phyloP scores from a whole-genome alignment of 1,139 yeast genomes.

The Yamadazyma siamensis region DNA sequence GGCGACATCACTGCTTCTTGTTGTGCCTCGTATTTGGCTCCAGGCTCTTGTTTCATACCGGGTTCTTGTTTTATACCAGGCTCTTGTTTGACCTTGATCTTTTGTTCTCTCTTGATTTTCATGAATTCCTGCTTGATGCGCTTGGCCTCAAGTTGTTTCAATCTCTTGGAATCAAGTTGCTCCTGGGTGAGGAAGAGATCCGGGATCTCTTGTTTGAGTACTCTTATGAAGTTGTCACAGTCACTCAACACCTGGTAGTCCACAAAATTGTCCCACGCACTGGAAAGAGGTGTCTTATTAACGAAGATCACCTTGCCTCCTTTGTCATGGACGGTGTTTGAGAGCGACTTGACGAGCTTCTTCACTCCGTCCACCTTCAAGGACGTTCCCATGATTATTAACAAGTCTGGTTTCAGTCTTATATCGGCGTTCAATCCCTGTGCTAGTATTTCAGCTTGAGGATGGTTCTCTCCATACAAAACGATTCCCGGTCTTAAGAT shows the following conservation, averaged over 20 bases:
- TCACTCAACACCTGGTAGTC: constrained; percentile 77
- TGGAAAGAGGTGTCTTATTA: constrained; percentile 50
- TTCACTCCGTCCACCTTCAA: constrained; percentile 72
- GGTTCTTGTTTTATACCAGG: constrained; percentile 6
- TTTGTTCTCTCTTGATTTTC: constrained; percentile 9
- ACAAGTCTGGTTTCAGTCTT: constrained; percentile 55
- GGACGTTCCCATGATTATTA: constrained; percentile 74
- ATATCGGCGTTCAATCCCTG: constrained; percentile 56
- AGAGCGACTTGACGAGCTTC: constrained; percentile 57
- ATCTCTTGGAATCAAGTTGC: constrained; percentile 44
- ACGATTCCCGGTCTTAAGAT: constrained; percentile 71
- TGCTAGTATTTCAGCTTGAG: constrained; percentile 64
- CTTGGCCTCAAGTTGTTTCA: constrained; percentile 19
- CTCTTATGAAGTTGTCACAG: constrained; percentile 75
- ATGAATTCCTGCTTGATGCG: constrained; percentile 9
- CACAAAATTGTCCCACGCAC: constrained; percentile 53
- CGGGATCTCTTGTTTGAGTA: constrained; percentile 51
- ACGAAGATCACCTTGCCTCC: constrained; percentile 64
- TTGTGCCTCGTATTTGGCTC: constrained; percentile 1
- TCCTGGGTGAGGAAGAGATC: constrained; percentile 56
- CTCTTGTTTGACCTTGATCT: constrained; percentile 10
- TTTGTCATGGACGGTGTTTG: constrained; percentile 53
- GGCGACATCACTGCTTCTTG: constrained; percentile 16
- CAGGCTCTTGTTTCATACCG: constrained; percentile 2
- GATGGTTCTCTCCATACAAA: constrained; percentile 77